Base-by-base conservation (phyloP, 2,329 filamentous ascomycete genomes). In the Penicillium sp. region DNA sequence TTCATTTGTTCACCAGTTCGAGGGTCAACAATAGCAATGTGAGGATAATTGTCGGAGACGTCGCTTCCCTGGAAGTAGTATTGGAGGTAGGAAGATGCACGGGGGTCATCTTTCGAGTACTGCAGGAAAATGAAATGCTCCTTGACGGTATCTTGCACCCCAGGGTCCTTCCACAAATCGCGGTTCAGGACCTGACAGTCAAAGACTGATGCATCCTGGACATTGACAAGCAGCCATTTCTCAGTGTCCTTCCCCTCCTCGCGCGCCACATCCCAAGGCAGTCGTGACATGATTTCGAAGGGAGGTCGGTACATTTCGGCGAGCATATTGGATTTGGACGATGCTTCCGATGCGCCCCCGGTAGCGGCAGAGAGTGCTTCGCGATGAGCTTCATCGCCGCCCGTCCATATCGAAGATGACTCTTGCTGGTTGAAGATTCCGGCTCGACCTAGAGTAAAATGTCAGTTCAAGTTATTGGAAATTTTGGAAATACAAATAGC, bases 91-190 rank as follows among this genome's bases (percentile, higher is more conserved):
- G 91, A 87, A 63, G 86, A 81, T 0, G 90, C 91, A 38, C 87
- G 84, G 0, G 86, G 84, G 66, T 95, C 92, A 63, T 91, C 87
- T 75, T 96, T 96, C 66, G 88, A 86, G 78, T 94, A 97, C 71
- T 99, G 94, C 67, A 99, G 79, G 75, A 99, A 99, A 65, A 99
- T 84, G 73, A 99, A 99, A 77, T 95, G 93, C 71, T 97, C 93
- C 67, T 85, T 85, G 31, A 99, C 82, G 1, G 95, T 85, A n/a
- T 90, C 86, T 67, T 84, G 86, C 57, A 99, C 86, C 2, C 87
- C 83, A 19, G 84, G 75, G 66, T 97, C 89, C 77, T 97, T 97
- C 94, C 94, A 99, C 54, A 97, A 86, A 72, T 99, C 94, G 45
- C 94, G 85, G 72, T 99, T 99, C 19, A 99, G 80, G 3, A 90